A percentile compares a stretch with the other conserved stretches of the same genome.
Conservation (phyloP, 768 basidiomycete species). For the Serpula lacrymans region DNA sequence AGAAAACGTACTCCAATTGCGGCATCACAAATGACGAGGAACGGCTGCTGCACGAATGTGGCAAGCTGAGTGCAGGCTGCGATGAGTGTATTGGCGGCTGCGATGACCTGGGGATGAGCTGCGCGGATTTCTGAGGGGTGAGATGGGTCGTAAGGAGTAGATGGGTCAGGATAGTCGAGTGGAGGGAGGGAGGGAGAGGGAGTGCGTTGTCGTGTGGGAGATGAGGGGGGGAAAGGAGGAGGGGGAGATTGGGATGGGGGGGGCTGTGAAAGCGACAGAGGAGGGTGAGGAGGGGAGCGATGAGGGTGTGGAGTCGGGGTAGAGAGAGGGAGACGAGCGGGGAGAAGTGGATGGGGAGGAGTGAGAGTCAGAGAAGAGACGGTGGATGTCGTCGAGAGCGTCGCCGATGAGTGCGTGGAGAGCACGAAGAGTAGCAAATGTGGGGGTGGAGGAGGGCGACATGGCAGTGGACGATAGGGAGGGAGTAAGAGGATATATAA, state of each 20-base stretch:
- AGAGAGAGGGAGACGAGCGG: conserved; percentile 11
- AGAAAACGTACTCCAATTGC: conserved; percentile 55
- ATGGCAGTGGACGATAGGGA: no score
- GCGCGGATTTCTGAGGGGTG: conserved; percentile 54
- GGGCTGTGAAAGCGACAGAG: no score
- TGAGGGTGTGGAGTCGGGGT: conserved; percentile 12
- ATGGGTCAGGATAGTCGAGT: conserved; percentile 56
- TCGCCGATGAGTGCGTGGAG: conserved; percentile 65
- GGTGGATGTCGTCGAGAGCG: conserved; percentile 67
- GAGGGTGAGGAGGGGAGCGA: conserved; percentile 21
- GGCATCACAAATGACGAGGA: conserved; percentile 71
- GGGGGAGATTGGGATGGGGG: conserved; percentile 4
- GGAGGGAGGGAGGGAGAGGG: conserved; percentile 22
- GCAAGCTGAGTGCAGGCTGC: conserved; percentile 68
- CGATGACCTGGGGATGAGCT: conserved; percentile 54
- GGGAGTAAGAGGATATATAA: no score
- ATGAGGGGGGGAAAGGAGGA: conserved; percentile 14
- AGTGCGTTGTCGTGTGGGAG: conserved; percentile 11
- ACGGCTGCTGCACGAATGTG: conserved; percentile 62
- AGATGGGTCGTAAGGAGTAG: conserved; percentile 41
- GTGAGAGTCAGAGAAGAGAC: conserved; percentile 43
- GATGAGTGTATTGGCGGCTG: conserved; percentile 61
- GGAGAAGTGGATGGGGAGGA: conserved; percentile 5
- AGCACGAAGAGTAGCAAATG: conserved; percentile 60
- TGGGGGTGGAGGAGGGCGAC: no score